These are phyloP conservation scores for Fraxinus angustifolia DNA, from an alignment of 305 asterid species.

Conservation along the genomic window DNA sequence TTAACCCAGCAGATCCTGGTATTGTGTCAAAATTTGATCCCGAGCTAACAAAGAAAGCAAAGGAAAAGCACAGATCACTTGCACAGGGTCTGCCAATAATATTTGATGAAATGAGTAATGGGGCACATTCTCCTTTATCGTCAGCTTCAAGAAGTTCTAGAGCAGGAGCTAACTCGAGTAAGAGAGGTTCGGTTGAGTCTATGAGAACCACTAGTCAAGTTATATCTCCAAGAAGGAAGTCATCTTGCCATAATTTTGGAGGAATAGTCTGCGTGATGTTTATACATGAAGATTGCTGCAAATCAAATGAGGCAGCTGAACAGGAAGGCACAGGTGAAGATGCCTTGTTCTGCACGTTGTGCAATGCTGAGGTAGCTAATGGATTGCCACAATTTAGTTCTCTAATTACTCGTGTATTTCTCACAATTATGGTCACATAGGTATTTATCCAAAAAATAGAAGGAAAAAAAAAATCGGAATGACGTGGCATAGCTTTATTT, in stretches of 20 bases:
- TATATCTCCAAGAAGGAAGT: slow-evolving; percentile 38
- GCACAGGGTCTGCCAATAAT: slow-evolving; percentile 43
- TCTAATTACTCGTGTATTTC: background rate
- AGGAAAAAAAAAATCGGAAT: background rate
- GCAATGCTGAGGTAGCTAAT: slow-evolving; percentile 85
- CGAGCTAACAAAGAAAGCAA: slow-evolving; percentile 39
- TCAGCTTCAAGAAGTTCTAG: slow-evolving; percentile 71
- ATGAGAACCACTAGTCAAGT: slow-evolving; percentile 51
- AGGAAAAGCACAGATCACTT: slow-evolving; percentile 45
- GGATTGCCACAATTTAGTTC: slow-evolving; percentile 9
- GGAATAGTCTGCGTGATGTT: slow-evolving; percentile 66
- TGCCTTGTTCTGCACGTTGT: slow-evolving; percentile 94
- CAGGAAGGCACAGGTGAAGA: slow-evolving; percentile 77
- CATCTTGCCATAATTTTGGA: slow-evolving; percentile 53
- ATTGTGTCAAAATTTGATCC: slow-evolving; percentile 74
- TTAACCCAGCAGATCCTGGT: slow-evolving; percentile 99
- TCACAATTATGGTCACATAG: background rate
- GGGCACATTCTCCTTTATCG: slow-evolving; percentile 62
- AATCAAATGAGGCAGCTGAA: slow-evolving; percentile 53
- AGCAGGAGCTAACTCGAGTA: slow-evolving; percentile 64
- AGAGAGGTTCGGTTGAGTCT: slow-evolving; percentile 62
- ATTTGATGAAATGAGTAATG: slow-evolving; percentile 65
- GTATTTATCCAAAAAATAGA: background rate
- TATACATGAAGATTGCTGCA: slow-evolving; percentile 82
- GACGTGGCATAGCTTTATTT: background rate